These are phyloP conservation scores for Phycomyces nitens DNA, from an alignment of 192 early-diverging fungal species.

Conservation along the genomic window DNA sequence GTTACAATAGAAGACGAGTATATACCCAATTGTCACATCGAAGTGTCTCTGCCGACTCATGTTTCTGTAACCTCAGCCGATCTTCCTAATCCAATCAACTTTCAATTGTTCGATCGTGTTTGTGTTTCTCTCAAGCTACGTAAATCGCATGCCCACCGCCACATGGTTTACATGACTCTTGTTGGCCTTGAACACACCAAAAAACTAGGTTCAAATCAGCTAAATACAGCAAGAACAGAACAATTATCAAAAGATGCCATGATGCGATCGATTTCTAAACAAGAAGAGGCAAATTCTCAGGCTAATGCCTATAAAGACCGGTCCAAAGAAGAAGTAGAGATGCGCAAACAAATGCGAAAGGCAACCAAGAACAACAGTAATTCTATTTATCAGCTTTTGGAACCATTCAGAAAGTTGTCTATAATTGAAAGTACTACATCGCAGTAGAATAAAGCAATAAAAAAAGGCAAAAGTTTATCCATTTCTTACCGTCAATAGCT, in stretches of 20 bases:
- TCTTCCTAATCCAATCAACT: constrained; percentile 38
- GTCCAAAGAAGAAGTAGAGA: constrained; percentile 6
- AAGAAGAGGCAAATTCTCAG: background rate
- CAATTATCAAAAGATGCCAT: constrained; percentile 27
- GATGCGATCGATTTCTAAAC: constrained; percentile 8
- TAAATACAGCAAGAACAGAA: constrained; percentile 3
- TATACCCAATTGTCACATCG: constrained; percentile 35
- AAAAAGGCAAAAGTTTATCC: too few relatives aligned
- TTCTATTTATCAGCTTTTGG: constrained; percentile 39
- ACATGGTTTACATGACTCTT: constrained; percentile 62
- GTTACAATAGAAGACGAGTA: constrained; percentile 1
- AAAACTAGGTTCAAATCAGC: constrained; percentile 14
- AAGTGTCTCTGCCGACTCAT: constrained; percentile 46
- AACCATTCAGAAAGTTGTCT: constrained; percentile 39
- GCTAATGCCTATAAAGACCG: background rate
- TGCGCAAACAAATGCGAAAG: constrained; percentile 4
- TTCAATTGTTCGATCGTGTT: constrained; percentile 64
- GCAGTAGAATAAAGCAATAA: constrained; percentile 7
- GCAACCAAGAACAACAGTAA: constrained; percentile 9
- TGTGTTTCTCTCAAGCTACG: constrained; percentile 55
- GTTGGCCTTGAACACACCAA: constrained; percentile 44
- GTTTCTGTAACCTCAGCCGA: constrained; percentile 41
- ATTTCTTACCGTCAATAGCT: too few relatives aligned
- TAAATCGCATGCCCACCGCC: constrained; percentile 56
- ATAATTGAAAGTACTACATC: constrained; percentile 13